phyloP scores from a whole-genome alignment of 2,329 filamentous ascomycete genomes.

The Colletotrichum tropicicola region DNA sequence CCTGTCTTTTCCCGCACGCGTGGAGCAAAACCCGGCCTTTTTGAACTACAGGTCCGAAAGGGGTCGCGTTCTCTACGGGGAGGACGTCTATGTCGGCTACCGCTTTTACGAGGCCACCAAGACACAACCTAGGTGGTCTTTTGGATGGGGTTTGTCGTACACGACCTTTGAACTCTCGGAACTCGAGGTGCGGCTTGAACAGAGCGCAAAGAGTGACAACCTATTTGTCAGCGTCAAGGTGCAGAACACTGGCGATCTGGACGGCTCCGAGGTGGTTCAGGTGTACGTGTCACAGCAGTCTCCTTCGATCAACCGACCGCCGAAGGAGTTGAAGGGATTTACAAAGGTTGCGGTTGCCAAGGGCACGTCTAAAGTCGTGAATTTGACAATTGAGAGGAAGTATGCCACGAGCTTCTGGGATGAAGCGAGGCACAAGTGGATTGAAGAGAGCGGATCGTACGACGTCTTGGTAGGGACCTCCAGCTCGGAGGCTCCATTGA shows the following conservation, averaged over 20 bases:
- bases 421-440: too few species aligned
- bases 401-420: too few species aligned
- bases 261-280: conserved; percentile 31
- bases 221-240: background rate
- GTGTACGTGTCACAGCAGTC: conserved; percentile 53
- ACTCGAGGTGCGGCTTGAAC: conserved; percentile 17
- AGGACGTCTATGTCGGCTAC: conserved; percentile 78
- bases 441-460: too few species aligned
- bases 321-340: conserved; percentile 61
- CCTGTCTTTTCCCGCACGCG: conserved; percentile 69
- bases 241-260: background rate
- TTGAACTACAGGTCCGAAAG: conserved; percentile 76
- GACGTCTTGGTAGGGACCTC: too few species aligned
- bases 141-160: conserved; percentile 75
- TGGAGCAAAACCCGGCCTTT: conserved; percentile 73
- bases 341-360: too few species aligned
- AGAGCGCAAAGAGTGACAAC: conserved; percentile 34
- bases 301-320: conserved; percentile 47
- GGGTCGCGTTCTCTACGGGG: conserved; percentile 71
- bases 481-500: too few species aligned
- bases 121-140: conserved; percentile 65
- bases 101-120: conserved; percentile 67
- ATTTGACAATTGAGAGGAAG: too few species aligned
- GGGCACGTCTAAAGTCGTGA: too few species aligned
- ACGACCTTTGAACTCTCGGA: conserved; percentile 63